A percentile compares a stretch with the other conserved stretches of the same genome.
These are phyloP conservation scores for Ligustrum vulgare DNA, from an alignment of 257 asterid species.

Conservation along the genomic window DNA sequence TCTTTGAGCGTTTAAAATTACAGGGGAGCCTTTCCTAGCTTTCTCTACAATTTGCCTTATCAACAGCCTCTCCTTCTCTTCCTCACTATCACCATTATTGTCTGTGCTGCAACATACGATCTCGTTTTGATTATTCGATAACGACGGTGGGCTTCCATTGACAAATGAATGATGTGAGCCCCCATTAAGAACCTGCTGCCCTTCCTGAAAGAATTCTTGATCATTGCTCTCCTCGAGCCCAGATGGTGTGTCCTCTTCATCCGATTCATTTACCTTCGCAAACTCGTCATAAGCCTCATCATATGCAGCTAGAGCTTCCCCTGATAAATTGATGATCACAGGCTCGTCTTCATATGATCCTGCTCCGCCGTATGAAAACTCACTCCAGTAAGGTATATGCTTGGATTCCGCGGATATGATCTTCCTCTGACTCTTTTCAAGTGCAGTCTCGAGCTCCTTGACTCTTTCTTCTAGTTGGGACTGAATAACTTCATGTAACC, in stretches of 20 bases:
- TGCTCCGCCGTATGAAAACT: constrained; percentile 30
- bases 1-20: constrained; percentile 70
- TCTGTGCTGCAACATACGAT: constrained; percentile 26
- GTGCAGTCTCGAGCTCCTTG: constrained; percentile 75
- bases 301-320: constrained; percentile 63
- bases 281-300: constrained; percentile 58
- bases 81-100: constrained; percentile 36
- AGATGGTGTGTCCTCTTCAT: constrained; percentile 44
- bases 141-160: constrained; percentile 14
- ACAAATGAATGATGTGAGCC: constrained; percentile 12
- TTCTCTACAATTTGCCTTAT: constrained; percentile 77
- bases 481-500: constrained; percentile 79
- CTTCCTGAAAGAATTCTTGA: constrained; percentile 23
- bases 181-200: constrained; percentile 24
- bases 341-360: constrained; percentile 43
- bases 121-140: constrained; percentile 19
- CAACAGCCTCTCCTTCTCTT: constrained; percentile 83
- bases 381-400: constrained; percentile 29
- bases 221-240: constrained; percentile 16
- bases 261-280: constrained; percentile 50
- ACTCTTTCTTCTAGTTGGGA: constrained; percentile 71
- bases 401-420: constrained; percentile 36
- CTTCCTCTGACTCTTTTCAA: constrained; percentile 61
- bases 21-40: constrained; percentile 89
- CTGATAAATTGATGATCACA: constrained; percentile 54